A percentile compares a stretch with the other conserved stretches of the same genome.
Evolutionary conservation across 129 eudicot species (phyloP).

Genomic region (sunflower (Helianthus annuus)): HanXRQr2.0-SUNRISE NC_035435.2:171936680-171937179

Average conservation of each 20-base stretch:
- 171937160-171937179: not conserved
- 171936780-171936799: constrained; percentile 70
- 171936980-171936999: constrained; percentile 89
- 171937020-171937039: constrained; percentile 87
- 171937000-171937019: constrained; percentile 88
- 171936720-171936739: constrained; percentile 86
- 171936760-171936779: constrained; percentile 77
- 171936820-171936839: constrained; percentile 57
- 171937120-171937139: constrained; percentile 82
- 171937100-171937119: constrained; percentile 84
- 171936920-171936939: constrained; percentile 42
- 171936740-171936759: constrained; percentile 91
- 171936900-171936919: not conserved
- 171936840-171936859: constrained; percentile 58
- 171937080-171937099: constrained; percentile 78
- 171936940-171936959: constrained; percentile 66
- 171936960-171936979: constrained; percentile 85
- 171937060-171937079: constrained; percentile 78
- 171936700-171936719: constrained; percentile 85
- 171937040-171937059: constrained; percentile 73
- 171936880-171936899: not conserved
- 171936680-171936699: constrained; percentile 82
- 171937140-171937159: constrained; percentile 43
- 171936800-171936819: constrained; percentile 59
- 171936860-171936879: not conserved